Base-by-base conservation (phyloP, 1,284 basidiomycete species). In the Malassezia psittaci region DNA sequence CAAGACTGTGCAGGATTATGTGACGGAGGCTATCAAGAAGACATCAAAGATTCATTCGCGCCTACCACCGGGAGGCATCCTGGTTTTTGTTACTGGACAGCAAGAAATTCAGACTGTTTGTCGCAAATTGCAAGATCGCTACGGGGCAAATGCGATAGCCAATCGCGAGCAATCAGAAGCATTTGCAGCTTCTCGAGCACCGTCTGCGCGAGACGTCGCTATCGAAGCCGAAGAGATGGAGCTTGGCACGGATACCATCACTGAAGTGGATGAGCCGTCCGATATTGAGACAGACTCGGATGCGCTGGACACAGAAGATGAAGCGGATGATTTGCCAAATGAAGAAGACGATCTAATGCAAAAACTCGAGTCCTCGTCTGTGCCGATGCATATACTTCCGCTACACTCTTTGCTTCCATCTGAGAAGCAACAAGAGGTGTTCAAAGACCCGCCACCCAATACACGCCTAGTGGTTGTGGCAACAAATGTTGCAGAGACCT, bases 21-120 rank as follows among this genome's bases (percentile, higher is more conserved):
- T 96, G 42, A 81, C 80, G 4, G 90, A 96, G 75, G 87, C 90
- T 1, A 83, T 90, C 65, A 88, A 85, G 71, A 98, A 99, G 76
- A 81, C 88, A 1, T 80, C 81, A 63, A 94, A 86, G 74, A 85
- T 87, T 54, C 85, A 87, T 66, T 78, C 83, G 6, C 79, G 84
- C 5, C 75, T 87, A 5, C 85, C 85, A 1, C 79, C 82, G 0
- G 85, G 85, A 2, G 85, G 85, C 0, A 81, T 87, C 15, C 77
- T 87, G 40, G 81, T 87, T 35, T 87, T 87, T 75, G 77, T 86
- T 60, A 86, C 85, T 0, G 85, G 85, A n/a, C 85, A 86, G 74
- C 82, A 83, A 61, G 85, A 87, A 77, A 86, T 87, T 60, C 77
- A 79, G 16, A 80, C 80, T 0, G 77, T 85, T 2, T 84, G 83